Evolutionary conservation across 2,329 filamentous ascomycete species (phyloP).

Genomic region (Colletotrichum godetiae): DNA sequence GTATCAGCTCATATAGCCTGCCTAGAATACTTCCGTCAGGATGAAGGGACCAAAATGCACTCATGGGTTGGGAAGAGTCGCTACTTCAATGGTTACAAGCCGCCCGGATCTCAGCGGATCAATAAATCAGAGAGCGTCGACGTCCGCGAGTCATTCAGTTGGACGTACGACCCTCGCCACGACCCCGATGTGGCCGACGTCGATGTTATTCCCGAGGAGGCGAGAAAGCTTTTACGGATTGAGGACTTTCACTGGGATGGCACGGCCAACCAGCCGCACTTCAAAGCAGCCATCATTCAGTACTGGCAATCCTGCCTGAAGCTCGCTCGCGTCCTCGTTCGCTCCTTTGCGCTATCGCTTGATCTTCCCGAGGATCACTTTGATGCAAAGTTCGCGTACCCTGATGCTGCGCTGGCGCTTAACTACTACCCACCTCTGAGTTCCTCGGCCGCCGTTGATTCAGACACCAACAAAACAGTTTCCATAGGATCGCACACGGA

Average conservation of each 20-base stretch:
- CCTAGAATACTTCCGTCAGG: constrained; percentile 61
- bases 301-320: constrained; percentile 62
- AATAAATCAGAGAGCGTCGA: constrained; percentile 63
- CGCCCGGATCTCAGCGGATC: constrained; percentile 54
- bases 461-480: constrained; percentile 39
- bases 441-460: background rate
- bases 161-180: constrained; percentile 63
- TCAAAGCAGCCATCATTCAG: constrained; percentile 56
- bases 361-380: constrained; percentile 66
- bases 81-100: constrained; percentile 61
- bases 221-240: constrained; percentile 53
- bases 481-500: constrained; percentile 65
- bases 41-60: constrained; percentile 53
- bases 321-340: constrained; percentile 62
- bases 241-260: constrained; percentile 66
- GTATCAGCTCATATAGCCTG: constrained; percentile 46
- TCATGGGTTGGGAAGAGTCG: constrained; percentile 49
- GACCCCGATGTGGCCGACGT: constrained; percentile 59
- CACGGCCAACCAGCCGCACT: constrained; percentile 58
- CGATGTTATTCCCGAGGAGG: constrained; percentile 54
- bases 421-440: constrained; percentile 51
- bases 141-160: constrained; percentile 62
- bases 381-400: constrained; percentile 63
- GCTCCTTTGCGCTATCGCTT: constrained; percentile 65
- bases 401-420: constrained; percentile 55